Evolutionary conservation across 2,329 filamentous ascomycete genomes (phyloP).

Genomic region (Raffaelea arxii): DNA sequence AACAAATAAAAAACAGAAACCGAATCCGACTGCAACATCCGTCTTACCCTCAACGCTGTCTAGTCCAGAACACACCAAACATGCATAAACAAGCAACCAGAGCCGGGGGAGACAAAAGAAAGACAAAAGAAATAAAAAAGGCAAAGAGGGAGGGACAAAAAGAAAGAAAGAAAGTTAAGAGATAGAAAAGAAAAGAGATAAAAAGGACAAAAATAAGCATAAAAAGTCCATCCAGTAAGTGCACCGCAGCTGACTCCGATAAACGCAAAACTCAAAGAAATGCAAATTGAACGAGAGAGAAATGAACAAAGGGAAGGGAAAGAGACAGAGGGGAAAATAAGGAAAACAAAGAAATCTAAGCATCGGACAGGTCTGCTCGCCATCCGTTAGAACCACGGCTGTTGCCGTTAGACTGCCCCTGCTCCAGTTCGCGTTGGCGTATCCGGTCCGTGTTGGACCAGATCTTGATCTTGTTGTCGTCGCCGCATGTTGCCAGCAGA

Average conservation of each 20-base stretch:
- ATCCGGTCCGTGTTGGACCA: conserved; percentile 36
- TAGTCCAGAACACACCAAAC: no score
- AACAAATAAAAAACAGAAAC: not conserved
- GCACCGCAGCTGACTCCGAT: no score
- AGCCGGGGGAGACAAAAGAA: no score
- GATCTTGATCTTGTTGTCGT: conserved; percentile 80
- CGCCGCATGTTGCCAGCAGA: conserved; percentile 85
- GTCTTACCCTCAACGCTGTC: no score
- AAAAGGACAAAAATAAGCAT: not conserved
- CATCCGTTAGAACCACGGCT: conserved; percentile 15
- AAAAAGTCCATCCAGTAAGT: not conserved
- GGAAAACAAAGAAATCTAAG: not conserved
- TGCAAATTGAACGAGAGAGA: not conserved
- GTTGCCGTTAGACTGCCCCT: conserved; percentile 9
- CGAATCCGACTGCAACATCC: no score
- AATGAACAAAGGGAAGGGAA: not conserved
- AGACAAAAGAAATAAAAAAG: not conserved
- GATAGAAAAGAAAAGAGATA: not conserved
- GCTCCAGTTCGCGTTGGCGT: conserved; percentile 9
- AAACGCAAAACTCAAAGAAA: not conserved
- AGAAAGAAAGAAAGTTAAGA: not conserved
- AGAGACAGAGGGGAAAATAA: not conserved
- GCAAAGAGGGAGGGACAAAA: not conserved
- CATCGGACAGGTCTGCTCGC: conserved; percentile 7
- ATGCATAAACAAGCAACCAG: no score